Conservation (phyloP, 1,284 basidiomycete genomes). For the Polyporus tsugae region DNA sequence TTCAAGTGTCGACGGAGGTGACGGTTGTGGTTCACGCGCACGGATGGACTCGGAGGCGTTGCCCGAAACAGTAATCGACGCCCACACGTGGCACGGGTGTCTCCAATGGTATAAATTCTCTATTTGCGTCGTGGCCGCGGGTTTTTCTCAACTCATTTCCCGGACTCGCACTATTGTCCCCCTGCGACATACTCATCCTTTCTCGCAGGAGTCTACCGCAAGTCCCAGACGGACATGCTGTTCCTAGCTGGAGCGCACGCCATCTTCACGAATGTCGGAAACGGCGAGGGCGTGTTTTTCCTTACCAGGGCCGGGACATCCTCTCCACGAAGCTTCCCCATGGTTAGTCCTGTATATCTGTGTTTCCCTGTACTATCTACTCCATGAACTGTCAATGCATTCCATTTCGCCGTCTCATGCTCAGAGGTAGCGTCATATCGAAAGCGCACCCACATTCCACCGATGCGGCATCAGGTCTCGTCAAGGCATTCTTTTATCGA, state of each 20-base stretch:
- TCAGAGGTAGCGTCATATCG: no score
- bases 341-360: conserved; percentile 9
- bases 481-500: no score
- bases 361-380: background rate
- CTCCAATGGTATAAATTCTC: background rate
- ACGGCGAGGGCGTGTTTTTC: conserved; percentile 56
- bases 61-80: background rate
- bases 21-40: no score
- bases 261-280: conserved; percentile 32
- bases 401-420: no score
- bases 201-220: conserved; percentile 60
- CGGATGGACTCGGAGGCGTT: no score
- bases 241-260: conserved; percentile 56
- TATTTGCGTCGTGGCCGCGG: background rate
- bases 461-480: no score
- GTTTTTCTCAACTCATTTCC: conserved; percentile 47
- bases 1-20: no score
- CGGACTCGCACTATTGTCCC: conserved; percentile 62
- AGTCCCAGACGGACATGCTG: conserved; percentile 49
- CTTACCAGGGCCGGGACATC: conserved; percentile 58
- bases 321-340: conserved; percentile 5
- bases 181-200: conserved; percentile 44
- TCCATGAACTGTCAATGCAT: background rate
- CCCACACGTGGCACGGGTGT: background rate
- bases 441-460: no score